Base-by-base conservation (phyloP, 2,329 filamentous ascomycete species). In the Ophiostoma sp. region DNA sequence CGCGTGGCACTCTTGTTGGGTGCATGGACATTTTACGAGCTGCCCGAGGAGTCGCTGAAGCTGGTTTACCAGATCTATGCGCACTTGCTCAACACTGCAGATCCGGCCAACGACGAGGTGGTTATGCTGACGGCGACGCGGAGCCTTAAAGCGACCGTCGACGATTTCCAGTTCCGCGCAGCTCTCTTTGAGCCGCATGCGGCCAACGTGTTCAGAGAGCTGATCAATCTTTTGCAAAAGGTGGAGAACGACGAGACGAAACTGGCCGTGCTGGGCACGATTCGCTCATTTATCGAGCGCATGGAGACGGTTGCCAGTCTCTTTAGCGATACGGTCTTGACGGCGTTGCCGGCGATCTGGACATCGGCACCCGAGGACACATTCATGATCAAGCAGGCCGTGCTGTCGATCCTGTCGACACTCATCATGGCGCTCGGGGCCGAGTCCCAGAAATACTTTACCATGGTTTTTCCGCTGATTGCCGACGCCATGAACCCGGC, bases 381-480 rank as follows among this genome's bases (percentile, higher is more conserved):
- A 78, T 93, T 94, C 82, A 89, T 98, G 81, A 92, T 98, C 86
- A 98, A 98, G 82, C 95, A 98, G 82, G 91, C 94, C 0, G 94
- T 98, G 70, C 87, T 98, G 73, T 93, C 92, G 2, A 92, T 98
- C 52, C 89, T 98, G 70, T 87, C 93, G 1, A 91, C 94, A 1
- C 86, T 99, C 17, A 93, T 97, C n/a, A 90, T 90, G 79, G 92
- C 95, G 1, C 93, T 98, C 89, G 93, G 92, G 74, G 87, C 88
- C 15, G 88, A 92, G 11, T 96, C 94, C 4, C 87, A 91, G 75
- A 87, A 90, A 22, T 97, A 97, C 77, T 94, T 98, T 76, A 82
- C 87, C 19, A 86, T 95, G 70, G 92, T 98, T 77, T 83, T 97
- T 22, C 95, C 95, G 0, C 87, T 98, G 69, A 91, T 99, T 57